A percentile compares a stretch with the other conserved stretches of the same genome.
Conservation (phyloP, 306 rosid genomes). For the Lagenaria siceraria region DNA sequence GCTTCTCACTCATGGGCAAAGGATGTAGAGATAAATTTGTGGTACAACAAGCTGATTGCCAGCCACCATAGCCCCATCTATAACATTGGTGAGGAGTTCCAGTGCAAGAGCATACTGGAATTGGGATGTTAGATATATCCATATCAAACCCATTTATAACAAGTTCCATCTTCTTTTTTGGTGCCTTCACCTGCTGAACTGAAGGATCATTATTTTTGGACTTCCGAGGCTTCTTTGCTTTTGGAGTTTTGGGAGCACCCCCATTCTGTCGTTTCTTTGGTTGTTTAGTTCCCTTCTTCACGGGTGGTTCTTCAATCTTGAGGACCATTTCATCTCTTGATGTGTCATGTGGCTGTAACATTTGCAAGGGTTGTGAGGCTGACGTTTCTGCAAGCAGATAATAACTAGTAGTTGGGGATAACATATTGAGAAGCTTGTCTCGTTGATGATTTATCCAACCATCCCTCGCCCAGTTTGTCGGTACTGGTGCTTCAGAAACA, state of each 20-base stretch:
- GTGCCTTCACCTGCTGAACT: constrained; percentile 58
- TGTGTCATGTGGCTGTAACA: constrained; percentile 34
- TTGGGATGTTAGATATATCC: constrained; percentile 80
- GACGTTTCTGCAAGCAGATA: constrained; percentile 58
- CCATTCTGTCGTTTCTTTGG: constrained; percentile 57
- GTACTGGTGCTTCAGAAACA: constrained; percentile 40
- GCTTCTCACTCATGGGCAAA: constrained; percentile 91
- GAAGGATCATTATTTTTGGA: constrained; percentile 49
- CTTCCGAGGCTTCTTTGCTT: constrained; percentile 66
- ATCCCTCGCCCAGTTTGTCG: constrained; percentile 58
- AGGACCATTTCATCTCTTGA: constrained; percentile 52
- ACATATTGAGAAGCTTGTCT: constrained; percentile 58
- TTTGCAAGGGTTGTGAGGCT: constrained; percentile 47
- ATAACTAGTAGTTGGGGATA: constrained; percentile 51
- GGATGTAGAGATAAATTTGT: constrained; percentile 77
- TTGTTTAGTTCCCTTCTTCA: constrained; percentile 44
- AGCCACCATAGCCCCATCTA: constrained; percentile 97
- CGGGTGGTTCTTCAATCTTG: constrained; percentile 41
- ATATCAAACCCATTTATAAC: constrained; percentile 70
- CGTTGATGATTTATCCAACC: constrained; percentile 61
- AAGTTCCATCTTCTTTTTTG: constrained; percentile 66
- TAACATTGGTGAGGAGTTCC: constrained; percentile 86
- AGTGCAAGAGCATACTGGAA: constrained; percentile 91
- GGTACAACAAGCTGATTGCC: constrained; percentile 99
- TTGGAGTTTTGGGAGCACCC: constrained; percentile 57